Evolutionary conservation across 371 early-diverging fungal genomes (phyloP), one percentile per base, ranked within the genome.

Genomic region (Umbelopsis sp.): DNA sequence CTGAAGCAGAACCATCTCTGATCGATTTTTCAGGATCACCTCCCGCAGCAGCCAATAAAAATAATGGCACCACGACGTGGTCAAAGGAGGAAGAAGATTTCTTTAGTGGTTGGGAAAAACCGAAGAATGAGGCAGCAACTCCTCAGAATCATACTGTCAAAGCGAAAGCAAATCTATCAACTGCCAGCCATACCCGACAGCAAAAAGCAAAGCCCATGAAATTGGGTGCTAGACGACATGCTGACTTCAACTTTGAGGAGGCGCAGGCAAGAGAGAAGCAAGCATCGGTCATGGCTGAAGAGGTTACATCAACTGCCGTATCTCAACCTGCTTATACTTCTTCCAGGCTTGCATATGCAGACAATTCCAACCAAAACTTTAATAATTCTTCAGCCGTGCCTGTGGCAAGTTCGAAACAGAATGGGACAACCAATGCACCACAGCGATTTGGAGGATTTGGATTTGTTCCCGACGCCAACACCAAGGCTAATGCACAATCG

Each of bases 211-310:
- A 86, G 74, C 75, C 86, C 9, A 91, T 92, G 77, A 87, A 85
- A 63, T 76, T 92, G 22, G 93, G 92, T 7, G 91, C 89, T 38
- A 89, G 88, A 73, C 89, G 87, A 70, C 87, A 87, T 18, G 82
- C 84, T 20, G 89, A 88, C 45, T 78, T 87, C 65, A 91, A 91
- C 73, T 96, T 95, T 83, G 97, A 94, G 66, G 94, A 91, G 72
- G 94, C 92, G 1, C 92, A 93, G 63, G 89, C 92, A 16, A 82
- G 88, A 29, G 97, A 96, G 25, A 89, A 89, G 73, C 87, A 25
- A 83, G 62, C 92, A 91, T 74, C 92, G 89, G 24, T 88, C 86
- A n/a, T 32, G 32, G 25, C 45, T 2, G 48, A 32, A 46, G 25
- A 63, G 50, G 22, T 57, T 18, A 2, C 11, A 35, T 11, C 11